phyloP scores from a whole-genome alignment of 2,329 filamentous ascomycete species.

The Scedosporium boydii region DNA sequence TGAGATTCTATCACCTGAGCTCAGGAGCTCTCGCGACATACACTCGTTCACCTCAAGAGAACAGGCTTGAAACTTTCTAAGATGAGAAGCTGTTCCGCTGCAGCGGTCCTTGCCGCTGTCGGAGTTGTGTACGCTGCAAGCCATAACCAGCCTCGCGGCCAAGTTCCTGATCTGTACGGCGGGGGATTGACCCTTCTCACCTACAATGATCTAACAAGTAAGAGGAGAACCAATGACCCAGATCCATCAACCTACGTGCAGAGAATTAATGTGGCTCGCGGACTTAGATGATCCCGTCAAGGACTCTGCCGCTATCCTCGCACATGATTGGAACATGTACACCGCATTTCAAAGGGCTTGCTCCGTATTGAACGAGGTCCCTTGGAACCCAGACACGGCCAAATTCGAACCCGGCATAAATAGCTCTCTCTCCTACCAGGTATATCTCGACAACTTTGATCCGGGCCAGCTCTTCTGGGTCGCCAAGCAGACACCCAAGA shows the following conservation, averaged over 20 bases:
- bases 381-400: neutral
- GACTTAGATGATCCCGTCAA: neutral
- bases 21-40: neutral
- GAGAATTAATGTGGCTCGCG: neutral
- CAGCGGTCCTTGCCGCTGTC: neutral
- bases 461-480: constrained; percentile 3
- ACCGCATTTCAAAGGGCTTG: neutral
- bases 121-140: neutral
- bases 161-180: neutral
- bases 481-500: neutral
- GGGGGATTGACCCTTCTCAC: constrained; percentile 5
- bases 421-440: constrained; percentile 7
- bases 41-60: neutral
- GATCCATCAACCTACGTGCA: neutral
- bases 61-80: neutral
- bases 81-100: neutral
- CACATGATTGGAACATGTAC: constrained; percentile 1
- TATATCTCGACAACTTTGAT: constrained; percentile 1
- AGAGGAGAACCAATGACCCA: neutral
- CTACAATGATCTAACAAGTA: constrained; percentile 7
- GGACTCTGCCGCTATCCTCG: constrained; percentile 4
- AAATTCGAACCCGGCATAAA: constrained; percentile 4
- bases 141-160: neutral
- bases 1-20: neutral
- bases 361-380: neutral